Base-by-base conservation (phyloP, 768 basidiomycete species). In the Nevesoporus exiguus region DNA sequence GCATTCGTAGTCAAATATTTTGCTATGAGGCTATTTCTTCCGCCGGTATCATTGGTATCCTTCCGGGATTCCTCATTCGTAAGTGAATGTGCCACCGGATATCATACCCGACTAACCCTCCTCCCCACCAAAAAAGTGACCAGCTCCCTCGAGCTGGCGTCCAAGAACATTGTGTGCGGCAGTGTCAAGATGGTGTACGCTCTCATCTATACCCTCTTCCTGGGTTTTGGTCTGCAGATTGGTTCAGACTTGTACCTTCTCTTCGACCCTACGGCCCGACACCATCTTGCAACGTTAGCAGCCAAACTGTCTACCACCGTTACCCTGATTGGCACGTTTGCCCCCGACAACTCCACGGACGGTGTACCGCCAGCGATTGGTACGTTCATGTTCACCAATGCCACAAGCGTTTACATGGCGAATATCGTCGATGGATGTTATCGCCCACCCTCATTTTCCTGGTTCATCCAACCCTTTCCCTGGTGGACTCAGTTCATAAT, bases 1-100 rank as follows among this genome's bases (percentile, higher is more conserved):
- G 86, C 58, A 90, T 93, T 54, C 80, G 80, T 17, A 80, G 77
- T 47, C 79, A 85, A 46, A 78, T 89, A 47, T 96, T 97, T 71
- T 97, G 93, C 67, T 97, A 95, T 66, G 87, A 90, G 3, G 89
- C 94, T 3, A 88, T 96, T 54, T 93, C 93, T 1, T 93, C 90
- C 8, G 80, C 91, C 47, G 85, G 85, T 24, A 90, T 95, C 51
- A 89, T 95, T 30, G 84, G 90, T 34, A 93, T 96, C 56, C 79
- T 95, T 42, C 93, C 93, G n/a, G 93, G 90, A 1, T 94, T 87
- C 70, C 78, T 91, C 47, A 89, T 92, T 55, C 68, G 90, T 90
- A 66, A 54, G 85, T 73, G 11, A 31, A 40, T 42, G 37, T 9
- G 14, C 40, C 33, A 31, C 33, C 27, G 49, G 37, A 33, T 48